Percentiles rank a stretch among this genome's conserved stretches.
phyloP scores from a whole-genome alignment of 805 yeast species.

The Phaffomyces thermotolerans region DNA sequence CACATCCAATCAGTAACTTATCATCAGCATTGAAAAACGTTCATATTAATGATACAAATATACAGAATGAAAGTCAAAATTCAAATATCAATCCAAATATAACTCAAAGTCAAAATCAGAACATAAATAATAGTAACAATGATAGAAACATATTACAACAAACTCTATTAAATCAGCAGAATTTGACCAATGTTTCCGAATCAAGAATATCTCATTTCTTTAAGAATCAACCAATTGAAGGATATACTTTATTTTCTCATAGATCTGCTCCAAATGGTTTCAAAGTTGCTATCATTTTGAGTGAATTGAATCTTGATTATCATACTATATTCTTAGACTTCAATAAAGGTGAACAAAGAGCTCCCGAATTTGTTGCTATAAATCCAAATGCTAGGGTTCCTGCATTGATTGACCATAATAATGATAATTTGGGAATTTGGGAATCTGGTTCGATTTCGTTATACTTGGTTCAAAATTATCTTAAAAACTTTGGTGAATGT shows the following conservation, averaged over 20 bases:
- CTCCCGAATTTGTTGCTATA: slow-evolving; percentile 88
- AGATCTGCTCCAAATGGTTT: slow-evolving; percentile 94
- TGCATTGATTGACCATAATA: slow-evolving; percentile 82
- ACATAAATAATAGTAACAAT: slow-evolving; percentile 7
- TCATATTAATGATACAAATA: slow-evolving; percentile 1
- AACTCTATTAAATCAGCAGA: slow-evolving; percentile 25
- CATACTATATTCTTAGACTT: slow-evolving; percentile 82
- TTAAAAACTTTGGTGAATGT: slow-evolving; percentile 60
- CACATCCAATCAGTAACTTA: slow-evolving; percentile 6
- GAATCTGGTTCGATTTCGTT: slow-evolving; percentile 89
- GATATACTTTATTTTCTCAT: slow-evolving; percentile 76
- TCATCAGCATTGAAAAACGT: slow-evolving; percentile 8
- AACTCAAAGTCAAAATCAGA: not conserved
- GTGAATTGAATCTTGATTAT: slow-evolving; percentile 74
- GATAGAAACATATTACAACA: slow-evolving; percentile 13
- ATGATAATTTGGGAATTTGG: slow-evolving; percentile 80
- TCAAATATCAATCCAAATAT: not conserved
- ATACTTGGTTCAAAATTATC: slow-evolving; percentile 65
- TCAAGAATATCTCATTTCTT: slow-evolving; percentile 66
- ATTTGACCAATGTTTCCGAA: slow-evolving; percentile 36
- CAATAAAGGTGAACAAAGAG: slow-evolving; percentile 82
- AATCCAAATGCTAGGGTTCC: slow-evolving; percentile 97
- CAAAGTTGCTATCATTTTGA: slow-evolving; percentile 85
- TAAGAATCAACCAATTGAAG: slow-evolving; percentile 69
- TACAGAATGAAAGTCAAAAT: not conserved